Evolutionary conservation across 208 protist genomes (phyloP).

Genomic region (Trypanosoma avium): DNA sequence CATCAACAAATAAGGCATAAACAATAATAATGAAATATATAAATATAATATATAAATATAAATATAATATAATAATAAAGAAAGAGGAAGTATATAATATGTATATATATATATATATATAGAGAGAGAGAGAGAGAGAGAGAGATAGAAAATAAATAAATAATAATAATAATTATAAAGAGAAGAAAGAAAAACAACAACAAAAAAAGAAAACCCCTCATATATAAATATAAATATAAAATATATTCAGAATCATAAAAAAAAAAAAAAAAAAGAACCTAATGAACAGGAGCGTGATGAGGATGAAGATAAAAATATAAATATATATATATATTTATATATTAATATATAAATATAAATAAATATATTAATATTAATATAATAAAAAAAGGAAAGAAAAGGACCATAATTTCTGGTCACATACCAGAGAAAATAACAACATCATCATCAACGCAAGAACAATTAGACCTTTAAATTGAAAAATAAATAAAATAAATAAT

Average conservation of each 20-base stretch:
- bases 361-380: not conserved
- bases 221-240: slow-evolving; percentile 9
- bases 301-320: not conserved
- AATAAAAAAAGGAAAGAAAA: too few relatives aligned
- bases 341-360: slow-evolving; percentile 10
- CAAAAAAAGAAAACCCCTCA: slow-evolving; percentile 5
- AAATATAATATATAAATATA: too few relatives aligned
- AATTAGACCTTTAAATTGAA: too few relatives aligned
- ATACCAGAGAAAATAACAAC: too few relatives aligned
- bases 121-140: too few relatives aligned
- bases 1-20: not conserved
- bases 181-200: slow-evolving; percentile 11
- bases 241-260: not conserved
- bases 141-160: slow-evolving; percentile 14
- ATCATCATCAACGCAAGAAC: too few relatives aligned
- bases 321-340: slow-evolving; percentile 9
- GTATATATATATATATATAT: too few relatives aligned
- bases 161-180: slow-evolving; percentile 12
- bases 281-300: not conserved
- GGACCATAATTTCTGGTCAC: too few relatives aligned
- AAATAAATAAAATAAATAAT: too few relatives aligned
- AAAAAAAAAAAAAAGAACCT: not conserved
- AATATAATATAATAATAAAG: too few relatives aligned
- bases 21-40: too few relatives aligned
- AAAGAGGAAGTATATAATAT: too few relatives aligned